Base-by-base conservation (phyloP, 495 filamentous ascomycete genomes). In the Penicillium cataractarum region DNA sequence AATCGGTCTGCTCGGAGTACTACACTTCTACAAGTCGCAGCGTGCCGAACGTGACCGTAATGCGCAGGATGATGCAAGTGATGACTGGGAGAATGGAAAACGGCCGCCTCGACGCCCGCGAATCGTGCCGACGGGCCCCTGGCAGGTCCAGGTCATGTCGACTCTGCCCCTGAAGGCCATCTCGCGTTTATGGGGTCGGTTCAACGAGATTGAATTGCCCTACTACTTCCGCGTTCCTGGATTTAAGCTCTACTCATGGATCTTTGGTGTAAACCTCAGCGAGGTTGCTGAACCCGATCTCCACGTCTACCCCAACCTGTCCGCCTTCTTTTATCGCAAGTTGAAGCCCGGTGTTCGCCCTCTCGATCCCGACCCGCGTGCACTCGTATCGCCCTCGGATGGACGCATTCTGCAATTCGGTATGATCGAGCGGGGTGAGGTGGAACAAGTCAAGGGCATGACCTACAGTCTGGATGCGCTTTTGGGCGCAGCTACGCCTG, bases 371-470 rank as follows among this genome's bases (percentile, higher is more conserved):
- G 89, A 93, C 67, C 85, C 84, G 3, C 87, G 87, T 64, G 89
- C 91, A 2, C 79, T 99, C 10, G 74, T 98, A 3, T 91, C 92
- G 0, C 95, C 95, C 13, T 85, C 96, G 15, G 95, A 99, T 74
- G 96, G 95, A 9, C 86, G 88, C 53, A 82, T 99, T 29, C 81
- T 99, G 17, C 95, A 98, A 70, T 98, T 92, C 67, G 95, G 95
- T 4, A 89, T 84, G 64, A 97, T 99, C 58, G 89, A 95, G 65
- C 84, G 90, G 53, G 94, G 93, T 31, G 90, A 97, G 66, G 93
- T 99, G n/a, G 95, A 98, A 74, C 95, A 98, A 74, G 94, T 98
- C 40, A 99, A 99, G 74, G 95, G 95, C 49, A 94, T 98, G 83
- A 98, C 93, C 4, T 99, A 99, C 75, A 95, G 90, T 61, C 83